Evolutionary conservation across 2,329 filamentous ascomycete species (phyloP).

Genomic region (Beauveria pseudobassiana): DNA sequence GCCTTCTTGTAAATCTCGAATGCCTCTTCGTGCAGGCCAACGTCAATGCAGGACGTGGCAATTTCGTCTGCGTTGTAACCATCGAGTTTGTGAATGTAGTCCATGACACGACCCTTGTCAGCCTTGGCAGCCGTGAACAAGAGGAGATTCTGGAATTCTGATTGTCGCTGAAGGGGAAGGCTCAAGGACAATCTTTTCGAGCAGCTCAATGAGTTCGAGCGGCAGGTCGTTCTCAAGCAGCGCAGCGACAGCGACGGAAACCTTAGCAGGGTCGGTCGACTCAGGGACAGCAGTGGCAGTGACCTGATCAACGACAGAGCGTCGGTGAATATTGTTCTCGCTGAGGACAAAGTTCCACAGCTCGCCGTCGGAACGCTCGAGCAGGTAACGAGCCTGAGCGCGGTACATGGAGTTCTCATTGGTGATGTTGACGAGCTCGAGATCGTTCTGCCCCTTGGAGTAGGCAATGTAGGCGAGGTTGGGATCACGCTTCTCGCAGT

Average conservation of each 20-base stretch:
- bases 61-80: conserved; percentile 90
- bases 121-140: conserved; percentile 96
- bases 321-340: conserved; percentile 90
- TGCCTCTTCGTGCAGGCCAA: conserved; percentile 91
- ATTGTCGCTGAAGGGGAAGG: conserved; percentile 98
- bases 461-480: conserved; percentile 94
- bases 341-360: conserved; percentile 94
- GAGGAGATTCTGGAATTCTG: conserved; percentile 90
- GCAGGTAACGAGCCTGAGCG: conserved; percentile 88
- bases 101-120: conserved; percentile 89
- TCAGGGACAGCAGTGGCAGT: conserved; percentile 92
- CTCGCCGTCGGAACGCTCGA: conserved; percentile 83
- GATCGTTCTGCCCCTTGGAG: conserved; percentile 91
- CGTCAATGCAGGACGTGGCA: conserved; percentile 84
- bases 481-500: conserved; percentile 97
- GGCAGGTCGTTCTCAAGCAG: conserved; percentile 90
- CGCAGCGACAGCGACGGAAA: conserved; percentile 86
- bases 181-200: conserved; percentile 99
- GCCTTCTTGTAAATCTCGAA: conserved; percentile 99
- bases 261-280: conserved; percentile 86
- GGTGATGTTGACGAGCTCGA: conserved; percentile 94
- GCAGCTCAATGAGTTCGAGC: conserved; percentile 87
- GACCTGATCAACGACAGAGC: conserved; percentile 92
- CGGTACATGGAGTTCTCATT: conserved; percentile 99
- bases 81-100: conserved; percentile 88